These are phyloP conservation scores for Carex sylvatica DNA, from an alignment of 202 grass and related monocot genomes.

Conservation along the genomic window DNA sequence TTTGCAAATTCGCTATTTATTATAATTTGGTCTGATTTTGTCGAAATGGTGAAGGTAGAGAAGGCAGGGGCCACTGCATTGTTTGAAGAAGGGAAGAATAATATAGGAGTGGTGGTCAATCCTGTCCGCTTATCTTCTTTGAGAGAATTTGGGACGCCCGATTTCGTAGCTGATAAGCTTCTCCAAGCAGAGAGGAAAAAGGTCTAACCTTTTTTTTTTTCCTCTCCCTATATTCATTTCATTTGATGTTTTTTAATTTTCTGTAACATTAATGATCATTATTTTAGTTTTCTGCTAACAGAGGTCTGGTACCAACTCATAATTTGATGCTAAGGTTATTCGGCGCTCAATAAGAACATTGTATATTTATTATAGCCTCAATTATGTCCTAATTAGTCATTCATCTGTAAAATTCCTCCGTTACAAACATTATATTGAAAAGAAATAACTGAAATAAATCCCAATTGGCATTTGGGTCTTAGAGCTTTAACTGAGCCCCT, in stretches of 20 bases:
- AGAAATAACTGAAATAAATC: background rate
- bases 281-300: too few relatives aligned
- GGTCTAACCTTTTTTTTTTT: constrained; percentile 37
- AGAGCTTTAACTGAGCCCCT: background rate
- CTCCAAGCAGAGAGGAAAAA: constrained; percentile 86
- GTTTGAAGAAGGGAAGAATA: constrained; percentile 82
- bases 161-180: constrained; percentile 81
- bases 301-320: background rate
- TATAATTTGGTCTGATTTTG: constrained; percentile 5
- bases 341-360: background rate
- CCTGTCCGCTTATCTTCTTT: constrained; percentile 76
- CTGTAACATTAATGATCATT: background rate
- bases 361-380: background rate
- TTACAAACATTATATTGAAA: background rate
- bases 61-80: constrained; percentile 78
- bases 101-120: constrained; percentile 81
- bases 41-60: constrained; percentile 61
- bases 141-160: constrained; percentile 70
- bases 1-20: background rate
- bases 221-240: background rate
- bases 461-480: background rate
- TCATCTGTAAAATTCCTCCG: background rate
- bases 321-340: background rate
- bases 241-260: background rate
- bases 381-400: background rate